These are phyloP conservation scores for Scheffersomyces cryptocercus DNA, from an alignment of 1,139 yeast species.

Conservation along the genomic window DNA sequence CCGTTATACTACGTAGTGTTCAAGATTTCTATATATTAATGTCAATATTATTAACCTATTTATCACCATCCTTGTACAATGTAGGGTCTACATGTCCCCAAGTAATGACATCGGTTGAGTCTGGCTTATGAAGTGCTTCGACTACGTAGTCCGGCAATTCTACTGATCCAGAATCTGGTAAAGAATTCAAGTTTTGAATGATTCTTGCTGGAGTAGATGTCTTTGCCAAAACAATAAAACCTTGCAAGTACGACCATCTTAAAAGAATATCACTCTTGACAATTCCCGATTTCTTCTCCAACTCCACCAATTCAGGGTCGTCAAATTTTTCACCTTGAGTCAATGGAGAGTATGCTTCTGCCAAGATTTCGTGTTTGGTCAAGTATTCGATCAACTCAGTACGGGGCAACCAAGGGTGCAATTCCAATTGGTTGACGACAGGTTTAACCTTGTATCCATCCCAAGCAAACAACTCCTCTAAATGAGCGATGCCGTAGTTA, in stretches of 20 bases:
- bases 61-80: slow-evolving; percentile 10
- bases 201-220: slow-evolving; percentile 53
- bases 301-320: slow-evolving; percentile 44
- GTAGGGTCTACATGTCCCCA: slow-evolving; percentile 31
- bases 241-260: slow-evolving; percentile 43
- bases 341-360: slow-evolving; percentile 72
- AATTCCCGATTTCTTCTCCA: slow-evolving; percentile 21
- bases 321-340: slow-evolving; percentile 56
- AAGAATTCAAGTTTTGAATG: slow-evolving; percentile 29
- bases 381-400: slow-evolving; percentile 32
- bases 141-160: slow-evolving; percentile 29
- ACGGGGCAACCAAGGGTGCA: slow-evolving; percentile 52
- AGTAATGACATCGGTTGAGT: slow-evolving; percentile 26
- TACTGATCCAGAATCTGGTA: slow-evolving; percentile 30
- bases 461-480: slow-evolving; percentile 35
- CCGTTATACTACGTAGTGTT: slow-evolving; percentile 20
- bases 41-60: neutral
- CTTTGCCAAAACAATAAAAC: slow-evolving; percentile 70
- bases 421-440: slow-evolving; percentile 52
- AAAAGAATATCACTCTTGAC: slow-evolving; percentile 26
- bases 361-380: slow-evolving; percentile 37
- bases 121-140: slow-evolving; percentile 30
- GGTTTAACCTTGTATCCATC: slow-evolving; percentile 43
- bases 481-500: slow-evolving; percentile 40
- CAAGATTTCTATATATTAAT: neutral